Evolutionary conservation across 2,329 filamentous ascomycete genomes (phyloP).

Genomic region (Botrytis deweyae): DNA sequence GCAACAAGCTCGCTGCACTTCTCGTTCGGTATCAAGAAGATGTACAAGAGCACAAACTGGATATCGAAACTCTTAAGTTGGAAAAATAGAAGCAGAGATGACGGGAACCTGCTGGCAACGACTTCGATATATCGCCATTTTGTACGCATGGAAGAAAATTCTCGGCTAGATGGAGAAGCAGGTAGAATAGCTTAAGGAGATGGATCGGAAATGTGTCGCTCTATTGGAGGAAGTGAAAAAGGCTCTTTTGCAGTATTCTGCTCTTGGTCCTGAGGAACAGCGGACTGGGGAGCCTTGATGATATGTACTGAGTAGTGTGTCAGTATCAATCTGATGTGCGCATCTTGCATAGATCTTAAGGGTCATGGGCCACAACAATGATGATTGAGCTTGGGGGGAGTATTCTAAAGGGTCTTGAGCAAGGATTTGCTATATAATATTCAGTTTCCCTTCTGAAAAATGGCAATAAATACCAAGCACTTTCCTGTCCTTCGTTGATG

Average conservation of each 20-base stretch:
- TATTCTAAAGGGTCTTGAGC: rapidly evolving
- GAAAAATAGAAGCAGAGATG: neutral
- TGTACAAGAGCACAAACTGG: neutral
- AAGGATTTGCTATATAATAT: neutral
- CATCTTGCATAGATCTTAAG: neutral
- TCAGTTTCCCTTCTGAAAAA: neutral
- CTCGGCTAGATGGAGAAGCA: neutral
- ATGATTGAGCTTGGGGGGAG: neutral
- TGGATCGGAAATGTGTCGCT: neutral
- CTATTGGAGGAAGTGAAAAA: neutral
- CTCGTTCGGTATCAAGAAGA: neutral
- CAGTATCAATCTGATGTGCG: neutral
- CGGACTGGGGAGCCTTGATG: neutral
- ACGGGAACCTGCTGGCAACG: neutral
- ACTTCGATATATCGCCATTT: neutral
- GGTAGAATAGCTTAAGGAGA: no score
- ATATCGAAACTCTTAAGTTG: neutral
- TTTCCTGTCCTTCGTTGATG: neutral
- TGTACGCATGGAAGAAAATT: no score
- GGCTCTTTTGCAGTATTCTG: no score
- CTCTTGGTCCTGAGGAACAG: neutral
- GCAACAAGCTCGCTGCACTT: neutral
- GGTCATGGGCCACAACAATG: neutral
- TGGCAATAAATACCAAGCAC: neutral
- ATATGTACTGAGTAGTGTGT: neutral